phyloP scores from a whole-genome alignment of 2,329 filamentous ascomycete genomes.

The Aurifilum marmelostoma region DNA sequence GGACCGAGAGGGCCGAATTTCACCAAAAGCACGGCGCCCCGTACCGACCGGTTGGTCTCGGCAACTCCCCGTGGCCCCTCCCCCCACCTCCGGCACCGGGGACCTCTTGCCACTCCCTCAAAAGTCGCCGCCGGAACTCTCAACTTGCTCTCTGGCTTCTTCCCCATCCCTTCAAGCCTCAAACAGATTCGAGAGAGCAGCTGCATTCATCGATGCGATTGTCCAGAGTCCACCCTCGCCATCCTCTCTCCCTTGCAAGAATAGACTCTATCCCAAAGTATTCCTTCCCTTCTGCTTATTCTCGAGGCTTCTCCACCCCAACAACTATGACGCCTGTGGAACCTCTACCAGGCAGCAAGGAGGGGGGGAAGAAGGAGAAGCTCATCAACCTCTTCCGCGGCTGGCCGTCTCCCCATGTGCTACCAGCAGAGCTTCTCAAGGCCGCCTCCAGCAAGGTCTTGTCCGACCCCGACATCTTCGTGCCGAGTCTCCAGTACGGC shows the following conservation, averaged over 20 bases:
- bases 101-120: neutral
- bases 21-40: neutral
- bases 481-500: conserved; percentile 64
- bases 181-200: neutral
- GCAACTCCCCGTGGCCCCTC: neutral
- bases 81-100: conserved; percentile 3
- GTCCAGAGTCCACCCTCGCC: no score
- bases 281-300: neutral
- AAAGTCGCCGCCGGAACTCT: neutral
- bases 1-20: neutral
- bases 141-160: neutral
- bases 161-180: neutral
- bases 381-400: conserved; percentile 69
- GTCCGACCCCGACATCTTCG: conserved; percentile 58
- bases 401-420: conserved; percentile 66
- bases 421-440: conserved; percentile 67
- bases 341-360: conserved; percentile 25
- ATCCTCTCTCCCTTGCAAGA: neutral
- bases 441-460: conserved; percentile 65
- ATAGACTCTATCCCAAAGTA: neutral
- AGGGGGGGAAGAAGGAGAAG: conserved; percentile 42
- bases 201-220: neutral
- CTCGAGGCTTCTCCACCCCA: conserved; percentile 5
- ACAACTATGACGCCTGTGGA: conserved; percentile 25
- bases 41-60: neutral